phyloP scores from a whole-genome alignment of 345 rosid genomes.

The Dipteronia dyeriana region DNA sequence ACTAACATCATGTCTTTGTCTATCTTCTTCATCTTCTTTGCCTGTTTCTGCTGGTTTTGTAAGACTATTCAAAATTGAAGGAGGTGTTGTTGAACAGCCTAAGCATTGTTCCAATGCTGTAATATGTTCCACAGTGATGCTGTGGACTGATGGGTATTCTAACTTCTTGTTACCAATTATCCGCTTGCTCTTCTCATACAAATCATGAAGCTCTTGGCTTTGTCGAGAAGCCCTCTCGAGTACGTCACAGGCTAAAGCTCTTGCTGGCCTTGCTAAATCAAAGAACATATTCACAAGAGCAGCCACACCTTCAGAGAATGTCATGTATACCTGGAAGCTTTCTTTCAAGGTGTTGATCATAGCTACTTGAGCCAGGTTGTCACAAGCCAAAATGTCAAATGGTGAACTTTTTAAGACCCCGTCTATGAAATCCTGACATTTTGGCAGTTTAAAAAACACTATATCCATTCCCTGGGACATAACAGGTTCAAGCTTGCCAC shows the following conservation, averaged over 20 bases:
- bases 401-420: constrained; percentile 65
- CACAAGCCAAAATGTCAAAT: constrained; percentile 23
- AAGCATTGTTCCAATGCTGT: constrained; percentile 59
- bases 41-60: constrained; percentile 24
- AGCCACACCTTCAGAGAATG: constrained; percentile 52
- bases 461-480: constrained; percentile 46
- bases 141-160: constrained; percentile 69
- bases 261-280: constrained; percentile 62
- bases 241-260: constrained; percentile 63
- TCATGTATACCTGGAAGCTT: constrained; percentile 74
- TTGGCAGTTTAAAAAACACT: constrained; percentile 64
- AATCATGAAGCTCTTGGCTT: constrained; percentile 44
- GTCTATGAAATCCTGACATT: constrained; percentile 62
- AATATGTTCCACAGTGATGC: constrained; percentile 57
- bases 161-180: constrained; percentile 48
- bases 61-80: constrained; percentile 16
- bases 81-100: constrained; percentile 20
- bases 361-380: constrained; percentile 59
- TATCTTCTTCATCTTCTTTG: no score
- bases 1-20: constrained; percentile 20
- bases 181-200: constrained; percentile 60
- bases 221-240: constrained; percentile 64
- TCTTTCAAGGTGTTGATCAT: constrained; percentile 72
- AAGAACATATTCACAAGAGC: constrained; percentile 57
- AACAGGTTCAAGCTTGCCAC: constrained; percentile 81